A percentile compares a stretch with the other conserved stretches of the same genome.
Evolutionary conservation across 75 land plant genomes (phyloP).

Genomic region (Selaginella moellendorffii): DNA sequence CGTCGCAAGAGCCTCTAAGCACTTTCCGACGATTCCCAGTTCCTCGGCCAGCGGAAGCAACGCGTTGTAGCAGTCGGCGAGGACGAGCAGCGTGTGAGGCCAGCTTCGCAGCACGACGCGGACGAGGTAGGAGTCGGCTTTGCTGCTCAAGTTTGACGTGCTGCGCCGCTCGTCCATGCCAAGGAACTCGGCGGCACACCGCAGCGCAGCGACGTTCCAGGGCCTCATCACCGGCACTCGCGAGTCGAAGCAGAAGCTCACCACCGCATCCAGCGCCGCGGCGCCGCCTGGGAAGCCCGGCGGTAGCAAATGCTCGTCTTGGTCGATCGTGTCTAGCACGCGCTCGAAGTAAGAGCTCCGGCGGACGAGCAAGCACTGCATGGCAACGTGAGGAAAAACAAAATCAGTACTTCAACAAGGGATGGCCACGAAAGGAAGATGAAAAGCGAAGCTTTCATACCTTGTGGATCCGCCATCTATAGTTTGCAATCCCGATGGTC

Average conservation of each 20-base stretch:
- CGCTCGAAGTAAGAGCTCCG: conserved; percentile 54
- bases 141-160: conserved; percentile 40
- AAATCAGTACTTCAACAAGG: background rate
- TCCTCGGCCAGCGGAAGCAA: conserved; percentile 61
- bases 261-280: conserved; percentile 46
- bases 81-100: conserved; percentile 66
- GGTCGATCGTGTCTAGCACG: conserved; percentile 12
- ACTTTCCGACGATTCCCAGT: conserved; percentile 57
- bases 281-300: conserved; percentile 54
- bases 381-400: background rate
- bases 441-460: background rate
- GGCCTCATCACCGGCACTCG: conserved; percentile 29
- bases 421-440: background rate
- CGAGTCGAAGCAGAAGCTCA: conserved; percentile 47
- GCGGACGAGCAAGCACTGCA: conserved; percentile 44
- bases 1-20: conserved; percentile 61
- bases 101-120: conserved; percentile 63
- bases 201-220: conserved; percentile 47
- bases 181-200: conserved; percentile 68
- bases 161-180: conserved; percentile 55
- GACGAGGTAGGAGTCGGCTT: conserved; percentile 52
- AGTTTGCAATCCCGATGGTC: background rate
- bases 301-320: conserved; percentile 36
- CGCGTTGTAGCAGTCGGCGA: conserved; percentile 36
- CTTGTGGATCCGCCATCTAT: conserved; percentile 3